Base-by-base conservation (phyloP, 768 basidiomycete genomes). In the Pulveroboletus ravenelii region DNA sequence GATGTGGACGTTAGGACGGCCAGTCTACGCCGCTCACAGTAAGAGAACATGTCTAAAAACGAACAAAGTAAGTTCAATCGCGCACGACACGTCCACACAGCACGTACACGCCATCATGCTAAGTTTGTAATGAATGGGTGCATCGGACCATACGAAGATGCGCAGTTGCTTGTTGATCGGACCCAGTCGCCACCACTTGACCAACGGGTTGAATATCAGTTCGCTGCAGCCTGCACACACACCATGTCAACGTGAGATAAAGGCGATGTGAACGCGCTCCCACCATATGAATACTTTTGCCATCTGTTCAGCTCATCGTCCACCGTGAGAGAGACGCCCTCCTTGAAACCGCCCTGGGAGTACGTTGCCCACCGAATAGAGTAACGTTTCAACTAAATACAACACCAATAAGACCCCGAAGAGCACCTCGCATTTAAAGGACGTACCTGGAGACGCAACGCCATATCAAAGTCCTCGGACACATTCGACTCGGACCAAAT, bases 271-370 rank as follows among this genome's bases (percentile, higher is more conserved):
- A 72, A 72, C 20, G 72, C 66, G 59, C n/a, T n/a, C n/a, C n/a
- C 9, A 61, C 85, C 87, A 67, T 88, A 89, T 0, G 86, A 73
- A 55, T 89, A 90, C 62, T 94, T 95, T 54, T 93, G 89, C 93
- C 93, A 96, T 7, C 93, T 67, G 62, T 93, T 93, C n/a, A 96
- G 69, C 62, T 96, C 93, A 61, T 96, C 93, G 49, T 93, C 90
- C 51, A 84, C 85, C 0, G 93, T 93, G 2, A 96, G 72, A 1
- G 87, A 89, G n/a, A 96, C 92, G 55, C 93, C 93, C 62, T 96
- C 93, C 71, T 93, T 88, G 77, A 94, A 94, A 0, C 83, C 89
- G 40, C 90, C 87, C 14, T 87, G 76, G 3, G 84, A 87, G 64
- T 94, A 95, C 1, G 86, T 88, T n/a, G 91, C 86, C 91, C 88